Conservation (phyloP, 345 rosid species). For the Melaleuca alternifolia region DNA sequence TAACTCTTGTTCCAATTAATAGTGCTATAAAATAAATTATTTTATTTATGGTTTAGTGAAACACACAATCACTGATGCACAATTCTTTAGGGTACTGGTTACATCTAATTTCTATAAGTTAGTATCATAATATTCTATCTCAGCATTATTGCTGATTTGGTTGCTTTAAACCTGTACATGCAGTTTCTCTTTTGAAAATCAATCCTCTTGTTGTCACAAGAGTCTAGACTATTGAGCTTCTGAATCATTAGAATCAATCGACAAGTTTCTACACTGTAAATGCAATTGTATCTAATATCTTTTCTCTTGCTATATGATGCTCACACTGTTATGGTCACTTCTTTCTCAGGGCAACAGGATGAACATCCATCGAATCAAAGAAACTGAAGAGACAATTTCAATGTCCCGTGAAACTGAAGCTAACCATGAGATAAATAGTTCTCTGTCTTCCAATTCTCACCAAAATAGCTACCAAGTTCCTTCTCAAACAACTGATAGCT, state of each 20-base stretch:
- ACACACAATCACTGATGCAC: neutral
- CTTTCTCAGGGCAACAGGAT: constrained; percentile 56
- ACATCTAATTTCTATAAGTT: neutral
- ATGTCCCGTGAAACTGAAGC: constrained; percentile 34
- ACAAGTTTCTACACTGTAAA: neutral
- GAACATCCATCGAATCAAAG: constrained; percentile 41
- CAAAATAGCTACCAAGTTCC: constrained; percentile 29
- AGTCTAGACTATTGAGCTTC: neutral
- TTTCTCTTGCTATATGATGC: neutral
- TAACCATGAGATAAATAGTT: constrained; percentile 41
- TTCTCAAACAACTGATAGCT: constrained; percentile 52
- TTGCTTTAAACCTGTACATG: neutral
- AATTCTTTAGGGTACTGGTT: neutral
- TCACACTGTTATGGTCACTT: neutral
- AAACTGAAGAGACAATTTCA: constrained; percentile 28
- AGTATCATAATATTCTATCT: neutral
- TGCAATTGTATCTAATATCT: neutral
- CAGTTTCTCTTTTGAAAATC: neutral
- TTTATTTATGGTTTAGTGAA: neutral
- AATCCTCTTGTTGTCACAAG: neutral
- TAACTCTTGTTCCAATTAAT: neutral
- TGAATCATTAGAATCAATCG: neutral
- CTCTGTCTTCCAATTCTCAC: constrained; percentile 40
- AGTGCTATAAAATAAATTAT: neutral
- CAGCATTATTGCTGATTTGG: neutral